Evolutionary conservation across 2,329 filamentous ascomycete genomes (phyloP).

Genomic region (Paramyrothecium roridum): DNA sequence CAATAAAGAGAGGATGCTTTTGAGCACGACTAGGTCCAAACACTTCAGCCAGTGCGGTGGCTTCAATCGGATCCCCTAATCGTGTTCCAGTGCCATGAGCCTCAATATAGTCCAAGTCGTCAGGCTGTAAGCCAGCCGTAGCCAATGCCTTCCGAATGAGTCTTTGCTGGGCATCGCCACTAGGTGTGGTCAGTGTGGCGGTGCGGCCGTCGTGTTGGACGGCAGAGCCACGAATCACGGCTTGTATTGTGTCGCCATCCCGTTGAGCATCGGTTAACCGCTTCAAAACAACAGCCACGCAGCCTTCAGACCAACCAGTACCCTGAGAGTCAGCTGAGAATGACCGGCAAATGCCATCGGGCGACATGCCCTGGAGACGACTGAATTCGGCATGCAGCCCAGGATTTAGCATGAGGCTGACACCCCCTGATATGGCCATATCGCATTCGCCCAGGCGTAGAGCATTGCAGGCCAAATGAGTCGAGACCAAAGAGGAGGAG

Average conservation of each 20-base stretch:
- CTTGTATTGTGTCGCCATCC: slow-evolving; percentile 34
- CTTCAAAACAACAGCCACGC: slow-evolving; percentile 35
- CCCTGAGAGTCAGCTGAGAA: slow-evolving; percentile 25
- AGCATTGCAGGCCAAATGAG: slow-evolving; percentile 45
- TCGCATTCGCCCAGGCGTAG: slow-evolving; percentile 19
- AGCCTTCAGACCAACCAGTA: slow-evolving; percentile 14
- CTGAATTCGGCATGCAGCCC: slow-evolving; percentile 10
- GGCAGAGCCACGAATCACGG: slow-evolving; percentile 27
- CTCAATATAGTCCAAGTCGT: slow-evolving; percentile 65
- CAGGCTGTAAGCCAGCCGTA: slow-evolving; percentile 6
- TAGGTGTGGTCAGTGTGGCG: slow-evolving; percentile 40
- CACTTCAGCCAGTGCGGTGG: slow-evolving; percentile 66
- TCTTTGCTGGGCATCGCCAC: slow-evolving; percentile 25
- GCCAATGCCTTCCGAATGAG: slow-evolving; percentile 23
- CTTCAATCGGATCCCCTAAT: slow-evolving; percentile 78
- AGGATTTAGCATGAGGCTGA: slow-evolving; percentile 11
- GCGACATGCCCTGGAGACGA: slow-evolving; percentile 9
- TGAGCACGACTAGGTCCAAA: slow-evolving; percentile 26
- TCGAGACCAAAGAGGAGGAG: slow-evolving; percentile 43
- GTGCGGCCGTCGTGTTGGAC: slow-evolving; percentile 35
- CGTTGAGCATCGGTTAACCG: slow-evolving; percentile 35
- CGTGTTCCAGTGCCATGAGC: slow-evolving; percentile 89
- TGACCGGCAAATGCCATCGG: slow-evolving; percentile 22
- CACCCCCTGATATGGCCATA: slow-evolving; percentile 12
- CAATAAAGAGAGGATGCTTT: slow-evolving; percentile 31